Evolutionary conservation across 768 basidiomycete genomes (phyloP), one percentile per base, ranked within the genome.

Genomic region (Chalciporus piperatus): DNA sequence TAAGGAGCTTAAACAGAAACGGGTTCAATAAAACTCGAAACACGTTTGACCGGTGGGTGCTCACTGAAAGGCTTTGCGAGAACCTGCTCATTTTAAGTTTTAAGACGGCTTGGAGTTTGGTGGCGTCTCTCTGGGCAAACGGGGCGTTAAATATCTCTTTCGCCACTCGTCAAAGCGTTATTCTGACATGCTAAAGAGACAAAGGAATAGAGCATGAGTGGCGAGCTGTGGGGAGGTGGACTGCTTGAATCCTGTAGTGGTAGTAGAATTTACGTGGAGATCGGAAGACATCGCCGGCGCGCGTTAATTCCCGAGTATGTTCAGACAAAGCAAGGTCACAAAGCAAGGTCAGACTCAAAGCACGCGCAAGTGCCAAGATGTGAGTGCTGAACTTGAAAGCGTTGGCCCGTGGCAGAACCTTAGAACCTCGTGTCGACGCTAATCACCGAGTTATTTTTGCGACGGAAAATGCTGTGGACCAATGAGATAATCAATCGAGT

Each of bases 61-160:
- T 63, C 39, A 70, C 67, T 45, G 60, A 69, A 51, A 60, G 49
- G 6, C 57, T 64, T 55, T 64, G 61, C 1, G 69, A 69, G 58
- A 67, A 52, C 64, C 62, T 64, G 66, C 67, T 61, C 69, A 67
- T 69, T 27, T 28, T 22, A 11, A 14, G 27, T n/a, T n/a, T n/a
- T 22, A 11, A 14, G 27, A 14, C 38, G 39, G 37, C 38, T 47
- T 47, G 20, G 50, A 33, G 22, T 11, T 49, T 38, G 30, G 28
- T 37, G 43, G 35, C 14, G 22, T 19, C 47, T 5, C 41, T 30
- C 41, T 37, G 35, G 33, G 19, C 23, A 45, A 14, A 47, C 4
- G 22, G 22, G 16, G 32, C 22, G 30, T 52, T 69, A 66, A 62
- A 68, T 67, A 70, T 19, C 20, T n/a, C 49, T 17, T 37, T 57